phyloP scores from a whole-genome alignment of 768 basidiomycete species.

The Pulveroboletus sp. region DNA sequence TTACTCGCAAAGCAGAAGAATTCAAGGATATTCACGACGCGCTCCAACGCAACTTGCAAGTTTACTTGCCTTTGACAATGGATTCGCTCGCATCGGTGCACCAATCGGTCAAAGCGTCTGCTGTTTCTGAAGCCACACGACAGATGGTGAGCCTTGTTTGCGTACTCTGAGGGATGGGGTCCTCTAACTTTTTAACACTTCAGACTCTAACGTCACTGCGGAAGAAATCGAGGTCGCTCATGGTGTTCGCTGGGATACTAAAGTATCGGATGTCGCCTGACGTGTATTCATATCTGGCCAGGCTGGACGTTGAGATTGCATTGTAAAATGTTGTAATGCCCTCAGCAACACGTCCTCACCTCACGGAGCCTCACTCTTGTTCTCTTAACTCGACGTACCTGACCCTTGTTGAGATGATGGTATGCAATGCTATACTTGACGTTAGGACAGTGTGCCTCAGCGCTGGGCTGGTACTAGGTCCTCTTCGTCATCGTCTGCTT shows the following conservation, averaged over 20 bases:
- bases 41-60: constrained; percentile 84
- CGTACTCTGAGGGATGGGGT: constrained; percentile 12
- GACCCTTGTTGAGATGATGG: background rate
- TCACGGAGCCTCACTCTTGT: background rate
- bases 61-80: constrained; percentile 88
- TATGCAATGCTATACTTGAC: constrained; percentile 1
- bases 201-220: constrained; percentile 61
- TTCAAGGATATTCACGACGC: constrained; percentile 85
- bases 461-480: constrained; percentile 29
- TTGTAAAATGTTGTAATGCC: constrained; percentile 35
- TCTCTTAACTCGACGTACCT: constrained; percentile 17
- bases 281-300: constrained; percentile 82
- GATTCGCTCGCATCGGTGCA: constrained; percentile 82
- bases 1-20: constrained; percentile 81
- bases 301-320: constrained; percentile 82
- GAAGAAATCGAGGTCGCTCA: constrained; percentile 78
- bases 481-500: constrained; percentile 19
- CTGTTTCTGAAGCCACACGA: constrained; percentile 67
- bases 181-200: constrained; percentile 22
- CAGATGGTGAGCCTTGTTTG: constrained; percentile 54
- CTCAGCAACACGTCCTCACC: background rate
- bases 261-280: constrained; percentile 89
- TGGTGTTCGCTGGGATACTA: constrained; percentile 84
- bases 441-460: constrained; percentile 7
- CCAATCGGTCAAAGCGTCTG: constrained; percentile 65